These are phyloP conservation scores for Prunus padus DNA, from an alignment of 306 rosid genomes.

Conservation along the genomic window DNA sequence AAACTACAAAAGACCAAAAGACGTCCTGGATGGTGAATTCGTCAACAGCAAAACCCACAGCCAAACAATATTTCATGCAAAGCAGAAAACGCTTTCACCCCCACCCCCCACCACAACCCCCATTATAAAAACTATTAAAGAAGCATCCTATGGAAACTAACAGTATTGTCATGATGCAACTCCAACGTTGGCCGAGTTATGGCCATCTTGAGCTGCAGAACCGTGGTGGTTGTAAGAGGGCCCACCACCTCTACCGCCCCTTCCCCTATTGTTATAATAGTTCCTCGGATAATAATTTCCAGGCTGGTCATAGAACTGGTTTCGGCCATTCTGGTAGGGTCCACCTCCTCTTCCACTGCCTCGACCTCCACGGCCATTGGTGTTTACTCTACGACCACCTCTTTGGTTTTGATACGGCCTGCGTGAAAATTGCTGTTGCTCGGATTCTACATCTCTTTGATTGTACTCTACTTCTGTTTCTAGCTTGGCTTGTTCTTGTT, in stretches of 20 bases:
- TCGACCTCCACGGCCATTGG: constrained; percentile 83
- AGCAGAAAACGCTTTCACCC: constrained; percentile 40
- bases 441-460: constrained; percentile 65
- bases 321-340: constrained; percentile 72
- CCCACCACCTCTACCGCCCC: constrained; percentile 79
- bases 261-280: constrained; percentile 62
- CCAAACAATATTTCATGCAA: constrained; percentile 41
- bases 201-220: constrained; percentile 49
- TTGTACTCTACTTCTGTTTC: constrained; percentile 49
- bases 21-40: constrained; percentile 40
- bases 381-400: constrained; percentile 83
- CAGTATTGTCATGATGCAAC: constrained; percentile 54
- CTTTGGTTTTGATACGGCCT: constrained; percentile 74
- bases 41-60: constrained; percentile 39
- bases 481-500: constrained; percentile 45
- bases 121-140: constrained; percentile 22
- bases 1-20: constrained; percentile 20
- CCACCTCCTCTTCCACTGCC: constrained; percentile 62
- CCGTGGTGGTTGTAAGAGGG: constrained; percentile 48
- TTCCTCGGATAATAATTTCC: constrained; percentile 75
- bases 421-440: constrained; percentile 59
- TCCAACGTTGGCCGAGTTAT: constrained; percentile 60
- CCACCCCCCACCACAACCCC: constrained; percentile 45
- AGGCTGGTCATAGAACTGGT: constrained; percentile 78
- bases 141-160: constrained; percentile 43